Conservation (phyloP, 2,329 filamentous ascomycete genomes). For the Epichloe gansuensis region DNA sequence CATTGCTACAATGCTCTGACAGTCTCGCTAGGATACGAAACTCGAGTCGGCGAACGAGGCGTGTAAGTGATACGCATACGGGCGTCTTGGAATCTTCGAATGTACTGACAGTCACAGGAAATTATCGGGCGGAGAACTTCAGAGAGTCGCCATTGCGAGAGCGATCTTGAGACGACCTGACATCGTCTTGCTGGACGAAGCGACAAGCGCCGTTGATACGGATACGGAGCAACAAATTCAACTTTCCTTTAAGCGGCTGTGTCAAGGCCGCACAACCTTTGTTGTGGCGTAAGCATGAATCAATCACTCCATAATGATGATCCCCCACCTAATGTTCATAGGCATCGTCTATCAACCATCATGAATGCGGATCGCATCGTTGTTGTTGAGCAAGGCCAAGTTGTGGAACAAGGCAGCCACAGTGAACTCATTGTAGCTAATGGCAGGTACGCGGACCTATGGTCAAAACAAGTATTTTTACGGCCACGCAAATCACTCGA, state of each 20-base stretch:
- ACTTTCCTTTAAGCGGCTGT: slow-evolving; percentile 43
- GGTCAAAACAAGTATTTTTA: slow-evolving; percentile 49
- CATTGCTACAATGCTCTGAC: neutral
- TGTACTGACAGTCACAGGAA: slow-evolving; percentile 28
- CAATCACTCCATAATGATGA: too few species aligned
- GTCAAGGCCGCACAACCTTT: slow-evolving; percentile 50
- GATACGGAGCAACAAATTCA: slow-evolving; percentile 57
- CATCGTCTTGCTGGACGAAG: slow-evolving; percentile 66
- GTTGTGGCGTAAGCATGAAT: slow-evolving; percentile 43
- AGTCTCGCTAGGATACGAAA: slow-evolving; percentile 29
- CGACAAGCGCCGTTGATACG: slow-evolving; percentile 64
- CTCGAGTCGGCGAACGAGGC: slow-evolving; percentile 37
- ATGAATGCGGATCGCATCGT: slow-evolving; percentile 56
- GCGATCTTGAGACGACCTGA: slow-evolving; percentile 63
- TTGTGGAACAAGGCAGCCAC: slow-evolving; percentile 52
- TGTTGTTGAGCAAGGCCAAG: slow-evolving; percentile 48
- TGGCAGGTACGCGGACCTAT: slow-evolving; percentile 51
- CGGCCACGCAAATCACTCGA: slow-evolving; percentile 29
- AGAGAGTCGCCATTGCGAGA: slow-evolving; percentile 55
- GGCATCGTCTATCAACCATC: slow-evolving; percentile 57
- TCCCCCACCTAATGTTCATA: slow-evolving; percentile 16
- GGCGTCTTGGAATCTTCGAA: neutral
- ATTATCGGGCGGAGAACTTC: slow-evolving; percentile 53
- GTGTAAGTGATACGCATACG: slow-evolving; percentile 21
- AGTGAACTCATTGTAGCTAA: slow-evolving; percentile 41